Conservation (phyloP, 345 rosid genomes). For the Mangifera indica region DNA sequence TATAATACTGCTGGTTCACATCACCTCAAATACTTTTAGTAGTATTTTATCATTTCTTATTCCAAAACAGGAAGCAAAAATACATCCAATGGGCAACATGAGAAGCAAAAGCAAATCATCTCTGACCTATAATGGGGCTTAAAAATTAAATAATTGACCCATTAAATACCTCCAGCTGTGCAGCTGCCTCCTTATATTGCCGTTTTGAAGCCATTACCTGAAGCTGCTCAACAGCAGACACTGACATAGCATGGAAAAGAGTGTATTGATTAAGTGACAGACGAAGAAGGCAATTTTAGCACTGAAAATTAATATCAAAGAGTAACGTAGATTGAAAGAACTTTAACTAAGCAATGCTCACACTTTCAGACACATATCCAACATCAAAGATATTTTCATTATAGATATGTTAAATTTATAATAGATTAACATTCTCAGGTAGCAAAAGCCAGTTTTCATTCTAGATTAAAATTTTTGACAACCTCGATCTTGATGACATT, state of each 20-base stretch:
- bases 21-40: not conserved
- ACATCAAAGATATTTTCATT: not conserved
- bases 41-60: no score
- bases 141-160: constrained; percentile 3
- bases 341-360: not conserved
- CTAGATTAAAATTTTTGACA: no score
- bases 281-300: not conserved
- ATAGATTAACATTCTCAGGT: not conserved
- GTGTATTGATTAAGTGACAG: constrained; percentile 17
- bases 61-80: not conserved
- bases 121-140: not conserved
- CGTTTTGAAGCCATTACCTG: constrained; percentile 98
- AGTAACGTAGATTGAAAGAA: not conserved
- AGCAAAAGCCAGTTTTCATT: not conserved
- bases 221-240: constrained; percentile 98
- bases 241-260: constrained; percentile 44
- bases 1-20: not conserved
- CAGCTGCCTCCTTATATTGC: constrained; percentile 96
- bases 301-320: not conserved
- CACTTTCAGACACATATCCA: not conserved
- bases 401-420: not conserved
- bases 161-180: constrained; percentile 85
- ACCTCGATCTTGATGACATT: constrained; percentile 6
- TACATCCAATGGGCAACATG: not conserved
- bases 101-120: not conserved